phyloP scores from a whole-genome alignment of 768 basidiomycete genomes.

The Tylopilus sp. region DNA sequence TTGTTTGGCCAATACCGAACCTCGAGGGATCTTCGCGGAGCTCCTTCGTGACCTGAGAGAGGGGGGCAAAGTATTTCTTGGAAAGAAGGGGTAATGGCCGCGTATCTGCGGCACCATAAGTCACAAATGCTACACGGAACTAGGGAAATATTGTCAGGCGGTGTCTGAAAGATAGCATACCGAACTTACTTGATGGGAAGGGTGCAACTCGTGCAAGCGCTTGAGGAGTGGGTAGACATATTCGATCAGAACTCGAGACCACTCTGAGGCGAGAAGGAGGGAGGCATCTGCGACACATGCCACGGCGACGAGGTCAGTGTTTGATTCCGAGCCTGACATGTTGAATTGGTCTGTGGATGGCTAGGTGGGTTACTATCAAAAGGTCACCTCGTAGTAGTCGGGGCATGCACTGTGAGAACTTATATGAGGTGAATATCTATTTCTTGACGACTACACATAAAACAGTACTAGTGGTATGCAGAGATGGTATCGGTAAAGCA shows the following conservation, averaged over 20 bases:
- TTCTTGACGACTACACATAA: conserved; percentile 1
- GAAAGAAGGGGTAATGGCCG: conserved; percentile 52
- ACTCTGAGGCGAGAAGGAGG: conserved; percentile 48
- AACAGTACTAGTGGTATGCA: conserved; percentile 16
- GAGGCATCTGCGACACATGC: conserved; percentile 64
- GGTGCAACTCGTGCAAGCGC: conserved; percentile 45
- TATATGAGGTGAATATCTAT: conserved; percentile 5
- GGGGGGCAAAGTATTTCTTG: conserved; percentile 54
- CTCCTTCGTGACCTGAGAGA: conserved; percentile 38
- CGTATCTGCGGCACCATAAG: conserved; percentile 60
- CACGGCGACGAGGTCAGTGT: conserved; percentile 40
- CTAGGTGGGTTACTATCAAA: background rate
- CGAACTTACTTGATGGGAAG: conserved; percentile 35
- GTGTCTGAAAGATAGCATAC: background rate
- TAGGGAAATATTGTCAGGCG: conserved; percentile 15
- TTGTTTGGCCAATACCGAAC: conserved; percentile 57
- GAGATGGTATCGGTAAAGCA: conserved; percentile 10
- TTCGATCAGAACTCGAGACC: conserved; percentile 42
- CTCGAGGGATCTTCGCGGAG: conserved; percentile 44
- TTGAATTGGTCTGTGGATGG: background rate
- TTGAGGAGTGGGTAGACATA: conserved; percentile 53
- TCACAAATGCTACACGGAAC: conserved; percentile 52
- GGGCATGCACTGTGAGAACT: conserved; percentile 3
- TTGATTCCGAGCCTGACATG: conserved; percentile 23
- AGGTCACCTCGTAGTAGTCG: background rate